A percentile compares a stretch with the other conserved stretches of the same genome.
phyloP scores from a whole-genome alignment of 1,139 yeast species.

The Lodderomyces metapsilosis region DNA sequence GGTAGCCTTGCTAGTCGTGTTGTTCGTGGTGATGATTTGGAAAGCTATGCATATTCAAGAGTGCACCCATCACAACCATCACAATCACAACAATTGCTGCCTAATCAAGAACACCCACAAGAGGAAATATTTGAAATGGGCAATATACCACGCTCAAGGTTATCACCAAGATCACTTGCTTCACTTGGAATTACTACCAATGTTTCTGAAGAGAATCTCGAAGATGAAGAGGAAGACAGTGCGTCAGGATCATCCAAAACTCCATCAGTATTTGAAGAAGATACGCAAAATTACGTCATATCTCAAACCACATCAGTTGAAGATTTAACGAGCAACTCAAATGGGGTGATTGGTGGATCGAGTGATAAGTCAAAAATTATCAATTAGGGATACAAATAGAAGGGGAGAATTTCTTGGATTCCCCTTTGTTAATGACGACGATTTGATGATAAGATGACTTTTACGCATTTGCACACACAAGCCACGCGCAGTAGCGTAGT shows the following conservation, averaged over 20 bases:
- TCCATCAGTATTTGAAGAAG: constrained; percentile 7
- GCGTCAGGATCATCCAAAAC: constrained; percentile 1
- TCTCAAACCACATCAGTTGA: constrained; percentile 1
- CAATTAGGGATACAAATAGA: too few relatives aligned
- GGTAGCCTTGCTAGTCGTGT: constrained; percentile 3
- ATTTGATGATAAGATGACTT: background rate
- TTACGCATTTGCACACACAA: background rate
- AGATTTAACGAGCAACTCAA: background rate
- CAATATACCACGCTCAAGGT: constrained; percentile 31
- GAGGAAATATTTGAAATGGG: constrained; percentile 29
- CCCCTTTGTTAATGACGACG: too few relatives aligned
- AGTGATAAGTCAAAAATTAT: constrained; percentile 2
- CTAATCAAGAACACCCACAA: constrained; percentile 5
- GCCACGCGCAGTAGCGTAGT: too few relatives aligned
- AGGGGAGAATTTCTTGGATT: too few relatives aligned
- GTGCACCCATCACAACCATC: constrained; percentile 5
- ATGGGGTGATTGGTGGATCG: background rate
- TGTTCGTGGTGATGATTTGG: constrained; percentile 12
- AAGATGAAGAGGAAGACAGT: constrained; percentile 3
- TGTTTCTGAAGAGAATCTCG: constrained; percentile 13
- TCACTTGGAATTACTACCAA: constrained; percentile 10
- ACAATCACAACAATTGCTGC: constrained; percentile 5
- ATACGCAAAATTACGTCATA: constrained; percentile 2
- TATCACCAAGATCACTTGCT: constrained; percentile 25
- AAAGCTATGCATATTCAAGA: constrained; percentile 10